Evolutionary conservation across 2,329 filamentous ascomycete genomes (phyloP), one percentile per base, ranked within the genome.

Genomic region (Cladosporium colombiae): DNA sequence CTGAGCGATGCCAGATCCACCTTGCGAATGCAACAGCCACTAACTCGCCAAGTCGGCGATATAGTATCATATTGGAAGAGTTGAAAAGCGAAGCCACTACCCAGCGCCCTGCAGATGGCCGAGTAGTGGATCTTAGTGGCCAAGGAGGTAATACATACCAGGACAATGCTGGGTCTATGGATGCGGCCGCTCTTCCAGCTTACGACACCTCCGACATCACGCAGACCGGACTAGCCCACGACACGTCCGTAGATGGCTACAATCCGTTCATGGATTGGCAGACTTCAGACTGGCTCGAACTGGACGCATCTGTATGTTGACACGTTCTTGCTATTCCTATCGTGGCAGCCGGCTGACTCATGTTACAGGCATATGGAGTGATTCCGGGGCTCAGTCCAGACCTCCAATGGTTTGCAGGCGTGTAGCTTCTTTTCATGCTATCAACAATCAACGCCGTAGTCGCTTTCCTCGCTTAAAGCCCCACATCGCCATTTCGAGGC

Each of bases 31-130:
- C 81, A 2, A 82, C 81, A 4, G 78, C 79, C 1, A 78, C 76
- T 14, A 82, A 82, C 35, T 82, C 80, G 2, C 81, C 81, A 0
- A 82, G 80, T 57, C 77, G 80, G 7, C 76, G 80, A 46, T 83
- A 83, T 53, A 80, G 79, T 33, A 82, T 83, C 58, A 83, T 83
- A 52, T 68, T 83, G 11, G 80, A 81, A 56, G 81, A 83, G 64
- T 68, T 83, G 25, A 73, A 81, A 50, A 70, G 75, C 8, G 81
- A 83, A 64, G 81, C 75, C 5, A 55, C 21, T 33, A 33, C 1
- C 8, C 35, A 56, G 16, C 25, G 49, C 5, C 49, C 33, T 35
- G 13, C 49, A 23, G 10, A 27, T n/a, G 14, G 8, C 16, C 18
- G 44, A 18, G 25, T n/a, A 31, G 6, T 10, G 11, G 44, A n/a